These are phyloP conservation scores for Zygnema cylindricum DNA, from an alignment of 139 green algal species.

Conservation along the genomic window DNA sequence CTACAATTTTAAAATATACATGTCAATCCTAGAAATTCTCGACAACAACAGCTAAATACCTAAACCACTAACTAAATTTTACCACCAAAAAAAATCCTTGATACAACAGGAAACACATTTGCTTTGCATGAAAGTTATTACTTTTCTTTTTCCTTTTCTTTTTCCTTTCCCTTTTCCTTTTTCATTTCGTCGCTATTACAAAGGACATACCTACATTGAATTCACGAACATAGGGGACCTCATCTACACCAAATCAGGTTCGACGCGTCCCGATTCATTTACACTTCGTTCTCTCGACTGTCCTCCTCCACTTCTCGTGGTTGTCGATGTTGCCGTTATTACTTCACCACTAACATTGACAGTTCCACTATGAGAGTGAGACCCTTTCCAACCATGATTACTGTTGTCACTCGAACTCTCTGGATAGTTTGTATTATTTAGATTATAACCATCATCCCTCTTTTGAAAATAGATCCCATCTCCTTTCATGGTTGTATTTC, in stretches of 20 bases:
- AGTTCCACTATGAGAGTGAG: neutral
- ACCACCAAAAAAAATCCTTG: no score
- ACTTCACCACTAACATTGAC: neutral
- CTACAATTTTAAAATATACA: no score
- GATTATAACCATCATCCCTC: neutral
- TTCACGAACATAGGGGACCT: no score
- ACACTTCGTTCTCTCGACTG: neutral
- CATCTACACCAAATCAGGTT: neutral
- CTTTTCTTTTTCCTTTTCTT: no score
- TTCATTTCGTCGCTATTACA: no score
- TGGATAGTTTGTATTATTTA: neutral
- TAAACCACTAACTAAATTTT: no score
- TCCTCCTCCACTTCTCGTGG: neutral
- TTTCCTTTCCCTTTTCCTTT: no score
- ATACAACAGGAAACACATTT: no score
- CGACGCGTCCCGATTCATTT: neutral
- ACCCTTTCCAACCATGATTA: neutral
- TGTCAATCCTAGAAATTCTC: no score
- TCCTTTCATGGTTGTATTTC: neutral
- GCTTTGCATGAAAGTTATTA: no score
- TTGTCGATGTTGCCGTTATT: neutral
- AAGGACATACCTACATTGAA: no score
- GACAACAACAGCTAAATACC: no score
- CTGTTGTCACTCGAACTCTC: neutral
- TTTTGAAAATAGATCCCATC: conserved; percentile 36